Evolutionary conservation across 257 asterid species (phyloP).

Genomic region (Rehmannia glutinosa): DNA sequence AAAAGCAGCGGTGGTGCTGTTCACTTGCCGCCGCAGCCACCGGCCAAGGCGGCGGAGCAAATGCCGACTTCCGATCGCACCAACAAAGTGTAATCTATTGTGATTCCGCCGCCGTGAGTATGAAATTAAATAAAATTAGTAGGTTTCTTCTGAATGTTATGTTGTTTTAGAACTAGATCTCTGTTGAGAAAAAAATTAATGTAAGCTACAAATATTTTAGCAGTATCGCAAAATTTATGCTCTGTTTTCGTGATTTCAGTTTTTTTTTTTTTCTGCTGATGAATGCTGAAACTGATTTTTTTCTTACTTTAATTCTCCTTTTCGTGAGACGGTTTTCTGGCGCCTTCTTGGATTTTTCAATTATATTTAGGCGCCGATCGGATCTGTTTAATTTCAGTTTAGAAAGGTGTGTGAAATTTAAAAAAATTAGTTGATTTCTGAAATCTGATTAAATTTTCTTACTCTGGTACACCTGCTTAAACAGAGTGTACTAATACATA

Average conservation of each 20-base stretch:
- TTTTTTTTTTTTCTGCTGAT: background rate
- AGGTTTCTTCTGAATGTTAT: conserved; percentile 11
- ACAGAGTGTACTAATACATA: no score
- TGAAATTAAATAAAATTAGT: conserved; percentile 27
- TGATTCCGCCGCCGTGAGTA: conserved; percentile 18
- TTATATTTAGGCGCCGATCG: no score
- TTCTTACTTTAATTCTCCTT: no score
- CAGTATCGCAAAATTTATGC: conserved; percentile 2
- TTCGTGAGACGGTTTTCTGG: no score
- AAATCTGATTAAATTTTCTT: no score
- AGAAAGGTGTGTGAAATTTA: no score
- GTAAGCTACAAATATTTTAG: conserved; percentile 16
- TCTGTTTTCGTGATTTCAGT: background rate
- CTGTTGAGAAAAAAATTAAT: conserved; percentile 3
- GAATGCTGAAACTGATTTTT: no score
- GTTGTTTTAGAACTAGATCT: conserved; percentile 13
- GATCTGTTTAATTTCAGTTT: no score
- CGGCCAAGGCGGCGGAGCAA: conserved; percentile 44
- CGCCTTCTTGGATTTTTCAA: no score
- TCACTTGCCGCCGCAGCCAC: conserved; percentile 46
- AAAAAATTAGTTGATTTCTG: no score
- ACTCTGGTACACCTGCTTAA: no score
- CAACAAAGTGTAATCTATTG: conserved; percentile 12
- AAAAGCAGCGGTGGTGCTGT: conserved; percentile 21
- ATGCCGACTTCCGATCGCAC: conserved; percentile 23